phyloP scores from a whole-genome alignment of 306 rosid genomes.

The Fragaria ananassa region DNA sequence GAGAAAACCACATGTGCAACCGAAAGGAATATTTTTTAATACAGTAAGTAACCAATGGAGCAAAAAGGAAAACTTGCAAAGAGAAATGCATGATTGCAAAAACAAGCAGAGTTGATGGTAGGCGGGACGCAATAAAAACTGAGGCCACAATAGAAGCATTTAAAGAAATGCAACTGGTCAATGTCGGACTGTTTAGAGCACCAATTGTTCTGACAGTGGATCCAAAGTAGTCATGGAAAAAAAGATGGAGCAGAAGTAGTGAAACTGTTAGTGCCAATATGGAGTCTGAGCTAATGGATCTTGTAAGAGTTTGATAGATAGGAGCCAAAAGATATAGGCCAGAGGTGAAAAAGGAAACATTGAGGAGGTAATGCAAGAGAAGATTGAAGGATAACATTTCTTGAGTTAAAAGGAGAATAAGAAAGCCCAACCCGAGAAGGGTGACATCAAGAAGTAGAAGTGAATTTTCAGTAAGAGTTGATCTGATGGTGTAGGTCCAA shows the following conservation, averaged over 20 bases:
- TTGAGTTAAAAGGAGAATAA: conserved; percentile 67
- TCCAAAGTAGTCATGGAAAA: conserved; percentile 83
- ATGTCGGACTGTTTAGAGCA: conserved; percentile 55
- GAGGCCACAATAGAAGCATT: conserved; percentile 93
- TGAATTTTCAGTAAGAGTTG: conserved; percentile 64
- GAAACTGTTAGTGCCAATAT: conserved; percentile 72
- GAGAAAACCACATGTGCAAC: conserved; percentile 68
- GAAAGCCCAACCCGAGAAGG: conserved; percentile 76
- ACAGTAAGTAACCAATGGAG: conserved; percentile 76
- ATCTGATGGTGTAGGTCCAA: conserved; percentile 71
- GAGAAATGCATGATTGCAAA: conserved; percentile 83
- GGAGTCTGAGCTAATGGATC: conserved; percentile 89
- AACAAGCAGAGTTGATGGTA: conserved; percentile 80
- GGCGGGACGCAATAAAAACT: conserved; percentile 79
- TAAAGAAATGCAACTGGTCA: conserved; percentile 77
- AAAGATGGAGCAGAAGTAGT: conserved; percentile 75
- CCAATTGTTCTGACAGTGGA: conserved; percentile 69
- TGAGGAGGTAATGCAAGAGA: conserved; percentile 63
- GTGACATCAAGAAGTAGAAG: conserved; percentile 62
- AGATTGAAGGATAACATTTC: conserved; percentile 71
- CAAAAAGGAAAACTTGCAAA: conserved; percentile 82
- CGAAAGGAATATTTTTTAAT: conserved; percentile 66
- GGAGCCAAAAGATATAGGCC: conserved; percentile 84
- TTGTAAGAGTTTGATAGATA: conserved; percentile 81
- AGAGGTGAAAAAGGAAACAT: conserved; percentile 65